phyloP scores from a whole-genome alignment of 768 basidiomycete species.

The Gloeophyllum trabeum region DNA sequence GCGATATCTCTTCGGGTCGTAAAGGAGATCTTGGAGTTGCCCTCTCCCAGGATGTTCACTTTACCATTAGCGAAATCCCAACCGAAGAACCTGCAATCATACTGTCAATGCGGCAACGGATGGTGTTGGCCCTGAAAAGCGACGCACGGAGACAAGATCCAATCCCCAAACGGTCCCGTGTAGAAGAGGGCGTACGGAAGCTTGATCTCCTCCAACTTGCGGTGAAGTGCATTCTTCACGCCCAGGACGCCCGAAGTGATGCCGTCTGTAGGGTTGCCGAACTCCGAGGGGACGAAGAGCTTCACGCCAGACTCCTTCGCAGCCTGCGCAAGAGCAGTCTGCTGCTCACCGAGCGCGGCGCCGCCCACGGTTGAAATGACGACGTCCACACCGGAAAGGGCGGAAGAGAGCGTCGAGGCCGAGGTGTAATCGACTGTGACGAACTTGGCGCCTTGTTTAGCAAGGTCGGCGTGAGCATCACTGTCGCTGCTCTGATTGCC shows the following conservation, averaged over 20 bases:
- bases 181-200: neutral
- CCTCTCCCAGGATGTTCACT: slow-evolving; percentile 1
- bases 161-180: slow-evolving; percentile 2
- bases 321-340: slow-evolving; percentile 1
- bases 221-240: neutral
- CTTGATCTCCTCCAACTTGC: neutral
- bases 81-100: neutral
- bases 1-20: slow-evolving; percentile 1
- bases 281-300: slow-evolving; percentile 2
- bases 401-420: neutral
- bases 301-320: slow-evolving; percentile 4
- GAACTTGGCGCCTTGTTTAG: slow-evolving; percentile 1
- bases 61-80: slow-evolving; percentile 1
- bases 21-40: slow-evolving; percentile 2
- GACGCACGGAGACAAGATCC: neutral
- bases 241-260: neutral
- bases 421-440: slow-evolving; percentile 1
- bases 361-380: neutral
- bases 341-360: neutral
- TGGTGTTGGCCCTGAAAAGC: neutral
- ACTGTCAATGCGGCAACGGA: neutral
- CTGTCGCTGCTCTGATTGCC: neutral
- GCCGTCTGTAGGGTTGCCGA: neutral
- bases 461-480: neutral
- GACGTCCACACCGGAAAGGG: slow-evolving; percentile 1